These are phyloP conservation scores for Solanum etuberosum DNA, from an alignment of 257 asterid genomes.

Conservation along the genomic window DNA sequence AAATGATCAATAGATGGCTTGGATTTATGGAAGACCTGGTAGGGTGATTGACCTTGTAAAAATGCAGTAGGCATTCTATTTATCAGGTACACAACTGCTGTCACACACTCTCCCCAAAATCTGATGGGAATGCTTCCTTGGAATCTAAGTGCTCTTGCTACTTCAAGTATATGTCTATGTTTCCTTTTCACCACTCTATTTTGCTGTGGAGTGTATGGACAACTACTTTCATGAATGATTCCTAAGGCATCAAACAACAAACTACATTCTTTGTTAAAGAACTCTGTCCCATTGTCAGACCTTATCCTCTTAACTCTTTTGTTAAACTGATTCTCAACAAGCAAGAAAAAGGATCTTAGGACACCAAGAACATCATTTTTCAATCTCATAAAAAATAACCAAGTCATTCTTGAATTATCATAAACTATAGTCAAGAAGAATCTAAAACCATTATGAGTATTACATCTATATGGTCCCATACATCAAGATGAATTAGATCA, in stretches of 20 bases:
- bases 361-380: too few relatives aligned
- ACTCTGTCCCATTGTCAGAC: neutral
- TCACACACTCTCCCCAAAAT: neutral
- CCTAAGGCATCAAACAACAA: neutral
- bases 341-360: neutral
- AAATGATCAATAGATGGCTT: neutral
- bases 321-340: neutral
- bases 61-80: neutral
- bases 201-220: neutral
- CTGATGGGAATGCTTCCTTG: neutral
- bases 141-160: neutral
- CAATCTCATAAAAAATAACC: too few relatives aligned
- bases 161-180: neutral
- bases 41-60: neutral
- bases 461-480: neutral
- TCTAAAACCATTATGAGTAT: too few relatives aligned
- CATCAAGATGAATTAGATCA: neutral
- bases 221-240: neutral
- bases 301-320: neutral
- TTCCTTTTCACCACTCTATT: neutral
- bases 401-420: neutral
- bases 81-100: too few relatives aligned
- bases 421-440: neutral
- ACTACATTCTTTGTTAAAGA: too few relatives aligned
- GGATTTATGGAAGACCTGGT: neutral